phyloP scores from a whole-genome alignment of 805 yeast genomes.

The Sungouiozyma intestinalis region DNA sequence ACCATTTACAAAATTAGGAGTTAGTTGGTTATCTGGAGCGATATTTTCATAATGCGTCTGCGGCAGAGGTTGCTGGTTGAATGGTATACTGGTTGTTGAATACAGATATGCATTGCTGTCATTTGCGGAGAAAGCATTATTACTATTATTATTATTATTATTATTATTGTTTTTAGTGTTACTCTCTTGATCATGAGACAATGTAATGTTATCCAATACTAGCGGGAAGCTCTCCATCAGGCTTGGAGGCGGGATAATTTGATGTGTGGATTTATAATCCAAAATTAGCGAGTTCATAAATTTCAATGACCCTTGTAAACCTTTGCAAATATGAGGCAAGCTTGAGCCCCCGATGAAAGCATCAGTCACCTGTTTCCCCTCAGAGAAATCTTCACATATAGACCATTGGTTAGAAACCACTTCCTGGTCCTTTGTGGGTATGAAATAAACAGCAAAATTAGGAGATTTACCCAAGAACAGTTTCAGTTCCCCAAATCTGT shows the following conservation, averaged over 20 bases:
- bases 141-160: background rate
- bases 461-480: slow-evolving; percentile 50
- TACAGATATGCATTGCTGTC: background rate
- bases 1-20: background rate
- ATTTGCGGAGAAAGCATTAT: background rate
- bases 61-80: background rate
- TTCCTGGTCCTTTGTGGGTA: slow-evolving; percentile 25
- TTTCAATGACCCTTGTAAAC: slow-evolving; percentile 40
- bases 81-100: background rate
- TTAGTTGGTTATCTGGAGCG: background rate
- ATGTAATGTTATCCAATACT: slow-evolving; percentile 4
- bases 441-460: slow-evolving; percentile 68
- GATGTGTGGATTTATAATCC: slow-evolving; percentile 33
- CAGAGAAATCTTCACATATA: slow-evolving; percentile 74
- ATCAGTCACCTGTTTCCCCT: slow-evolving; percentile 67
- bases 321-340: slow-evolving; percentile 61
- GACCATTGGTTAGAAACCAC: slow-evolving; percentile 30
- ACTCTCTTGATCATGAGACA: background rate
- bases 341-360: slow-evolving; percentile 55
- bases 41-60: background rate
- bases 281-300: slow-evolving; percentile 45
- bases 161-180: background rate
- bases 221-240: slow-evolving; percentile 6
- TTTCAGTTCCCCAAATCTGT: slow-evolving; percentile 37
- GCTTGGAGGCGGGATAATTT: slow-evolving; percentile 15